Percentiles rank a stretch among this genome's conserved stretches.
phyloP scores from a whole-genome alignment of 2,329 filamentous ascomycete genomes.

The Myriosclerotinia duriaeana region DNA sequence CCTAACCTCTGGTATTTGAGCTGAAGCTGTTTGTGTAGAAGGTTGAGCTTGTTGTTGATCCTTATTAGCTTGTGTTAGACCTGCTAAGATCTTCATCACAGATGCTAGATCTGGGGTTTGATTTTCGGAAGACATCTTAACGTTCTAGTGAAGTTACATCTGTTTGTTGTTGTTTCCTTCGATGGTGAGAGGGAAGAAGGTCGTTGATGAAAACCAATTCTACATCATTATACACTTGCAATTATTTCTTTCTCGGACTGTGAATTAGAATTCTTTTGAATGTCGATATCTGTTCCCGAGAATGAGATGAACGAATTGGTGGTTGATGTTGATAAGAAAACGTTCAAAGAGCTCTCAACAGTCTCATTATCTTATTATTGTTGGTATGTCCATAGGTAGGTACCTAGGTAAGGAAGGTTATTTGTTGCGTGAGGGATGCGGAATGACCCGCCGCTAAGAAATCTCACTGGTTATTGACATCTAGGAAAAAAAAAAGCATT shows the following conservation, averaged over 20 bases:
- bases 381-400: too few species aligned
- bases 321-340: too few species aligned
- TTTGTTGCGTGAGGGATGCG: conserved; percentile 24
- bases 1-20: conserved; percentile 41
- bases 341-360: neutral
- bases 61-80: conserved; percentile 31
- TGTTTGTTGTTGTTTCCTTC: neutral
- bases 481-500: conserved; percentile 37
- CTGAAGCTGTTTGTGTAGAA: conserved; percentile 29
- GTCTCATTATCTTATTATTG: neutral
- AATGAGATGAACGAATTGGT: neutral
- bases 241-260: neutral
- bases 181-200: neutral
- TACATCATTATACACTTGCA: neutral
- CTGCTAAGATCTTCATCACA: conserved; percentile 39
- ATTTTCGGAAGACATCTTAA: conserved; percentile 34
- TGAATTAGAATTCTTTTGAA: neutral
- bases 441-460: conserved; percentile 32
- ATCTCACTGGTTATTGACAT: conserved; percentile 28
- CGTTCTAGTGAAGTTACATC: neutral
- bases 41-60: conserved; percentile 23
- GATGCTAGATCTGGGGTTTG: conserved; percentile 39
- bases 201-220: neutral
- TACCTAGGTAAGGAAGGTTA: too few species aligned
- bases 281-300: neutral